Percentiles rank a stretch among this genome's conserved stretches.
Conservation (phyloP, 1,139 yeast species). For the Yamadazyma pseudoaaseri region DNA sequence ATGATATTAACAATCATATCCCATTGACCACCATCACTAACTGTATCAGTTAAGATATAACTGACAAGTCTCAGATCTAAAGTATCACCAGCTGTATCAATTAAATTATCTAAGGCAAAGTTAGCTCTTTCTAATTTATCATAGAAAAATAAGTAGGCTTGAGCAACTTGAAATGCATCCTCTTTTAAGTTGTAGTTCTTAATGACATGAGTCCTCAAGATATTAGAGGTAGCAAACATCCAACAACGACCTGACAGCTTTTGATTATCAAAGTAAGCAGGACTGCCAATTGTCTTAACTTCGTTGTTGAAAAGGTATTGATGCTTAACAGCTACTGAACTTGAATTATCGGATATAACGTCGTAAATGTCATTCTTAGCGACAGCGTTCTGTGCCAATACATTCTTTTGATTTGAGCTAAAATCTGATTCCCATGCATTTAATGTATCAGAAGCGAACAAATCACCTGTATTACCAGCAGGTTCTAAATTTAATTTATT, state of each 20-base stretch:
- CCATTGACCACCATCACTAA: slow-evolving; percentile 84
- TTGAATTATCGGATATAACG: slow-evolving; percentile 34
- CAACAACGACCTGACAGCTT: slow-evolving; percentile 79
- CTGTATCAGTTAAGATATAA: slow-evolving; percentile 60
- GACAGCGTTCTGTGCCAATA: slow-evolving; percentile 58
- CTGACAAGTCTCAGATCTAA: slow-evolving; percentile 69
- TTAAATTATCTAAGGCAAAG: slow-evolving; percentile 70
- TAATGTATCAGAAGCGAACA: slow-evolving; percentile 16
- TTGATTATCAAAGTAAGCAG: slow-evolving; percentile 64
- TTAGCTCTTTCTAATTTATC: slow-evolving; percentile 52
- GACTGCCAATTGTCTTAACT: slow-evolving; percentile 65
- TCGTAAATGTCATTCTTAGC: slow-evolving; percentile 48
- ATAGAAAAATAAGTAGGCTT: slow-evolving; percentile 38
- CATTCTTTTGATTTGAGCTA: slow-evolving; percentile 52
- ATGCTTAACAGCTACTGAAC: slow-evolving; percentile 25
- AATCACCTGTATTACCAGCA: slow-evolving; percentile 12
- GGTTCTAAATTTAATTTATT: slow-evolving; percentile 4
- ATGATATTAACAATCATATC: slow-evolving; percentile 75
- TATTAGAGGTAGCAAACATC: slow-evolving; percentile 81
- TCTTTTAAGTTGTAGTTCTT: slow-evolving; percentile 62
- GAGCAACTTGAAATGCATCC: slow-evolving; percentile 64
- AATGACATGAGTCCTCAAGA: slow-evolving; percentile 63
- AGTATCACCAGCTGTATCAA: slow-evolving; percentile 62
- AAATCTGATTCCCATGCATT: slow-evolving; percentile 51
- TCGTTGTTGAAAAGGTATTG: slow-evolving; percentile 58